Base-by-base conservation (phyloP, 2,329 filamentous ascomycete genomes). In the Cordyceps fumosorosea region DNA sequence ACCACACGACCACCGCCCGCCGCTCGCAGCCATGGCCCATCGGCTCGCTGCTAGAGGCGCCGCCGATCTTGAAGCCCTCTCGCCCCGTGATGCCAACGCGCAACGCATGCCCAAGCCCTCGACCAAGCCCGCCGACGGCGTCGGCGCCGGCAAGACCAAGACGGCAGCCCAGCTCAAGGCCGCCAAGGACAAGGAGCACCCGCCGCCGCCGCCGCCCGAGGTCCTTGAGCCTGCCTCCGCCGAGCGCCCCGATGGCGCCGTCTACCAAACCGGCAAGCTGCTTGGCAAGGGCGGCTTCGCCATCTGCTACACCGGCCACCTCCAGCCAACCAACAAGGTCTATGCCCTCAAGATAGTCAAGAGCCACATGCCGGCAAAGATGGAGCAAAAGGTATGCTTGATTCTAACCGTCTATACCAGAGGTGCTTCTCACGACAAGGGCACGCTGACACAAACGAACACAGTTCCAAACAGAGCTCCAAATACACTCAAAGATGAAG, bases 401-500 rank as follows among this genome's bases (percentile, higher is more conserved):
- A 20, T 6, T 5, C 20, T 11, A n/a, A 14, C 14, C 4, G 22
- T 22, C 22, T 10, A n/a, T 10, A 7, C 26, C 26, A 24, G 34
- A 37, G 34, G 10, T 8, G 34, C 34, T 37, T 14, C 34, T 10
- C 7, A 12, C 12, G 11, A 12, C 34, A 37, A 11, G 5, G n/a
- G n/a, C n/a, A 20, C 7, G n/a, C 44, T 47, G 6, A 47, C 44
- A 3, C 44, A 11, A 11, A 10, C n/a, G 10, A 18, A 11, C 54
- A 20, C 53, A 87, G 84, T 88, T 89, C 69, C 85, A 88, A 85
- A 85, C 85, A 24, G 95, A 99, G 75, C 84, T 99, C 7, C 93
- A 98, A 76, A 97, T 99, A 64, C 95, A 99, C 77, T 97, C 95
- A 50, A 99, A 98, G 74, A 93, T 99, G 86, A 87, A 88, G 63